Base-by-base conservation (phyloP, 768 basidiomycete genomes). In the Lactarius quietus region DNA sequence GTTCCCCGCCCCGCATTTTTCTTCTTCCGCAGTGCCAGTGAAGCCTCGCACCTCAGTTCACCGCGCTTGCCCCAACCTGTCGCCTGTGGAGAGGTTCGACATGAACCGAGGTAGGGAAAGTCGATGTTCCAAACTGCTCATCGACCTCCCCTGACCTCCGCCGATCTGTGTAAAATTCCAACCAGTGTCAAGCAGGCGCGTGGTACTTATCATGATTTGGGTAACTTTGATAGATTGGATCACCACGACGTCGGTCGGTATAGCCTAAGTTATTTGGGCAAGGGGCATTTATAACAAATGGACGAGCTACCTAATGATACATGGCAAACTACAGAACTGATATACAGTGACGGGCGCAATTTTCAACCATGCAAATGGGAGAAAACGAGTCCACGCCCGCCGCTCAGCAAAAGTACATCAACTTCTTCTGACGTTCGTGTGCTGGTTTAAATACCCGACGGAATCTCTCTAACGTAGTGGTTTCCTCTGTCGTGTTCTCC, bases 1-100 rank as follows among this genome's bases (percentile, higher is more conserved):
- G 20, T 52, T 51, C 23, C 48, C 26, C 2, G 26, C 38, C 57
- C 31, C 53, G 35, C 45, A 43, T 36, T 3, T 35, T 23, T 54
- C 45, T 59, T 61, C 59, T 71, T 73, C 63, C 86, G 77, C 64
- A 91, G 73, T 23, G 73, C 81, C 35, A 98, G 79, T 57, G 98
- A 89, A 36, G 72, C 84, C 48, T 81, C 80, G 71, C 90, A 92
- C 41, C 81, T 81, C 31, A 97, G 78, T 70, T 92, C 86, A 3
- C 87, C 90, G 62, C 84, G 82, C 73, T 88, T 84, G 6, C 95
- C 95, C 95, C 95, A 98, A 29, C 84, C 86, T 31, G 85, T 85
- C 0, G 86, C 87, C 15, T 81, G 72, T 84, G 88, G 73, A 93
- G 74, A 36, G 96, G 81, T 72, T 96, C 95, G 58, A 90, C 90